A percentile compares a stretch with the other conserved stretches of the same genome.
These are phyloP conservation scores for Pseudozyma hubeiensis DNA, from an alignment of 1,284 basidiomycete genomes.

Conservation along the genomic window DNA sequence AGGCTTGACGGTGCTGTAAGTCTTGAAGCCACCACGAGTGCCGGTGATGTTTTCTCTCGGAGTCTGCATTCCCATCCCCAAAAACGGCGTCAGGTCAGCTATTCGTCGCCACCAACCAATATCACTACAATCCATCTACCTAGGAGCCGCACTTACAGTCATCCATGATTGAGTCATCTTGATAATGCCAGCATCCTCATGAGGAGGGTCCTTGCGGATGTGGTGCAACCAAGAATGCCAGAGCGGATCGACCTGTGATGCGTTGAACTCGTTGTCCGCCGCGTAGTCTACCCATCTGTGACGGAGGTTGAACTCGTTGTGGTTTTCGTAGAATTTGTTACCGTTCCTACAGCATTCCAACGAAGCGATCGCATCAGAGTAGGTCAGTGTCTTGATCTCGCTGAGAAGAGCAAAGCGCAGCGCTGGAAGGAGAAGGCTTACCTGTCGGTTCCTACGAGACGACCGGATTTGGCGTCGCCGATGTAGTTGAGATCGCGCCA, in stretches of 20 bases:
- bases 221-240: slow-evolving; percentile 67
- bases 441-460: slow-evolving; percentile 64
- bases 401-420: not conserved
- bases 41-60: slow-evolving; percentile 65
- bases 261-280: slow-evolving; percentile 61
- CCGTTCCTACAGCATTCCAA: slow-evolving; percentile 45
- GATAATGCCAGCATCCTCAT: slow-evolving; percentile 47
- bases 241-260: slow-evolving; percentile 62
- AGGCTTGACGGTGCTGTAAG: slow-evolving; percentile 62
- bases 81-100: not conserved
- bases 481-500: slow-evolving; percentile 67
- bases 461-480: slow-evolving; percentile 67
- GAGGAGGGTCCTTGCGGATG: slow-evolving; percentile 60
- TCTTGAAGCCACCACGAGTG: slow-evolving; percentile 62
- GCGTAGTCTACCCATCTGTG: slow-evolving; percentile 67
- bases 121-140: not conserved
- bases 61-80: slow-evolving; percentile 21
- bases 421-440: slow-evolving; percentile 12
- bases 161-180: slow-evolving; percentile 59
- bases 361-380: not conserved
- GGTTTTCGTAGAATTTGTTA: slow-evolving; percentile 68
- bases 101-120: not conserved
- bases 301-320: slow-evolving; percentile 60
- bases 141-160: slow-evolving; percentile 47
- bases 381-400: not conserved